Conservation (phyloP, 805 yeast genomes). For the Ogataea thermomethanolica region DNA sequence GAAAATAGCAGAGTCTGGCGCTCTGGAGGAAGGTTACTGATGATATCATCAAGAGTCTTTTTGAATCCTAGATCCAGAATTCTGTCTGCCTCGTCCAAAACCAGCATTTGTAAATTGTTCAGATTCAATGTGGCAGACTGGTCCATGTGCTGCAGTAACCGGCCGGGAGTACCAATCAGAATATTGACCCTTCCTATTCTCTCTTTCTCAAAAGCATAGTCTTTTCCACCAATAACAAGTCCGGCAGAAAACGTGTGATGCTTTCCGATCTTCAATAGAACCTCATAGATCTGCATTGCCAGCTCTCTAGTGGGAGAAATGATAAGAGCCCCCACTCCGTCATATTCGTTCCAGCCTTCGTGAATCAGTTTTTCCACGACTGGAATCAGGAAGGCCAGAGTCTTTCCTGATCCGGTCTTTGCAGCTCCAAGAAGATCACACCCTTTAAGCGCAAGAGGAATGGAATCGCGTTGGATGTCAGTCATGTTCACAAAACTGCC, state of each 20-base stretch:
- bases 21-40: slow-evolving; percentile 70
- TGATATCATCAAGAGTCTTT: slow-evolving; percentile 74
- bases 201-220: slow-evolving; percentile 74
- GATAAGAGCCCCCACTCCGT: slow-evolving; percentile 85
- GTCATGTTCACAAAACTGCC: slow-evolving; percentile 80
- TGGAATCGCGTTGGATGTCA: slow-evolving; percentile 78
- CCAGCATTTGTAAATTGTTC: slow-evolving; percentile 70
- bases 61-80: slow-evolving; percentile 93
- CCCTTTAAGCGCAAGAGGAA: slow-evolving; percentile 73
- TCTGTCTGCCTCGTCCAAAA: slow-evolving; percentile 89
- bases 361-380: slow-evolving; percentile 65
- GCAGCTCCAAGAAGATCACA: slow-evolving; percentile 85
- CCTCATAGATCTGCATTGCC: slow-evolving; percentile 89
- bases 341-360: slow-evolving; percentile 74
- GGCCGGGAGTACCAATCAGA: slow-evolving; percentile 87
- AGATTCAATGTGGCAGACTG: slow-evolving; percentile 80
- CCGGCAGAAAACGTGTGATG: slow-evolving; percentile 80
- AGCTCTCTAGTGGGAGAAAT: slow-evolving; percentile 92
- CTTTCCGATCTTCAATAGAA: slow-evolving; percentile 75
- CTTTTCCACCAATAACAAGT: slow-evolving; percentile 90
- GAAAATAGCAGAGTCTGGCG: slow-evolving; percentile 84
- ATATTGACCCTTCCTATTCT: slow-evolving; percentile 77
- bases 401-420: slow-evolving; percentile 87
- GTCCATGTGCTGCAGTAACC: slow-evolving; percentile 86
- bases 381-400: slow-evolving; percentile 82